Evolutionary conservation across 768 basidiomycete species (phyloP).

Genomic region (Phanerochaete sordida): DNA sequence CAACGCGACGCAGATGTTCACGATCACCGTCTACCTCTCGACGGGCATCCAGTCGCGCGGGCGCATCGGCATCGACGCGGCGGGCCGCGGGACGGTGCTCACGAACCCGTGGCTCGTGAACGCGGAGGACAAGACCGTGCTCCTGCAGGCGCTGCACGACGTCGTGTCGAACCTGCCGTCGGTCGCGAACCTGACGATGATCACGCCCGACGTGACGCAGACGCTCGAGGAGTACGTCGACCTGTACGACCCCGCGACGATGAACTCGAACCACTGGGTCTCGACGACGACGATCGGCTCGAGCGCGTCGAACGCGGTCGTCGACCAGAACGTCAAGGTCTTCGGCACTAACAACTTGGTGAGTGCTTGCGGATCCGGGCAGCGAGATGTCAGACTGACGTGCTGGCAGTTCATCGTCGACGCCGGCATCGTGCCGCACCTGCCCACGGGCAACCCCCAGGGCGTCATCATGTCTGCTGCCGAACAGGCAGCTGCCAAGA

Average conservation of each 20-base stretch:
- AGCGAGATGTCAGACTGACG: not conserved
- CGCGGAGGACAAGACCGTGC: conserved; percentile 48
- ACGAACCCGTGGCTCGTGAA: conserved; percentile 58
- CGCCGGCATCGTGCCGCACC: conserved; percentile 45
- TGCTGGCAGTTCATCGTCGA: conserved; percentile 52
- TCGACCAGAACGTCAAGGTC: conserved; percentile 58
- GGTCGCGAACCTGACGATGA: conserved; percentile 48
- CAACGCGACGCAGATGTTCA: conserved; percentile 53
- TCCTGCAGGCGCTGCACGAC: conserved; percentile 49
- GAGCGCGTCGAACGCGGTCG: conserved; percentile 36
- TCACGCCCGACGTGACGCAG: conserved; percentile 58
- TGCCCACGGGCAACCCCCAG: conserved; percentile 59
- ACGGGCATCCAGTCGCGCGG: conserved; percentile 60
- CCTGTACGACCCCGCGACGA: conserved; percentile 25
- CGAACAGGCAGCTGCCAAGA: conserved; percentile 54
- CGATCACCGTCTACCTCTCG: conserved; percentile 62
- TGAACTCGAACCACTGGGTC: conserved; percentile 67
- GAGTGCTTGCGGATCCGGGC: conserved; percentile 4
- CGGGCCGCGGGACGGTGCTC: conserved; percentile 43
- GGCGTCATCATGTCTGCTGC: conserved; percentile 53
- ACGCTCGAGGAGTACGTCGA: conserved; percentile 48
- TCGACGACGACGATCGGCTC: conserved; percentile 49
- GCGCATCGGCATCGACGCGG: conserved; percentile 55
- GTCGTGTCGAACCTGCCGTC: conserved; percentile 38
- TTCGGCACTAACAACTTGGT: conserved; percentile 38